These are phyloP conservation scores for Oxytropis ochrocephala DNA, from an alignment of 306 rosid species.

Conservation along the genomic window DNA sequence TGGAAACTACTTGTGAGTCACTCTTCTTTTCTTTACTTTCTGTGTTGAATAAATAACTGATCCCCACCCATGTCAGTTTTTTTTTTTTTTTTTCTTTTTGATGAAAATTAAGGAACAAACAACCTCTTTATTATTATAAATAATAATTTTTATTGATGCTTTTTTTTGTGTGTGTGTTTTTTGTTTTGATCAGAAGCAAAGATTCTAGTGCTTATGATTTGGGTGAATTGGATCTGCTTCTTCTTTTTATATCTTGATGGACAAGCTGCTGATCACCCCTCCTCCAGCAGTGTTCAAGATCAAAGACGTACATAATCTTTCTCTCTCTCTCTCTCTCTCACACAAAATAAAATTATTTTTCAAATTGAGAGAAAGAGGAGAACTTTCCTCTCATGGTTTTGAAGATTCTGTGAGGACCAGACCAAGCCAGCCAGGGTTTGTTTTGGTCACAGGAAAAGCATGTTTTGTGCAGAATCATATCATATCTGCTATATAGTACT, in stretches of 20 bases:
- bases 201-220: conserved; percentile 77
- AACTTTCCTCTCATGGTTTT: conserved; percentile 16
- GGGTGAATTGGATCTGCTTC: conserved; percentile 90
- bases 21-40: background rate
- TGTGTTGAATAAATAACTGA: background rate
- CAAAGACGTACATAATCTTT: conserved; percentile 51
- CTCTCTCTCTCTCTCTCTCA: conserved; percentile 8
- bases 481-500: conserved; percentile 40
- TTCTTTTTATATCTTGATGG: conserved; percentile 85
- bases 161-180: too few relatives aligned
- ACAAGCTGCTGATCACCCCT: conserved; percentile 44
- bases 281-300: conserved; percentile 36
- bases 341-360: too few relatives aligned
- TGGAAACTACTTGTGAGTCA: conserved; percentile 63
- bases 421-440: background rate
- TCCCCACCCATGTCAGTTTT: too few relatives aligned
- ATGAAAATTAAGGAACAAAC: too few relatives aligned
- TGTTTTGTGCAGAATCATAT: conserved; percentile 38
- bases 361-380: conserved; percentile 13
- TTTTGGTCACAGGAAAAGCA: conserved; percentile 49
- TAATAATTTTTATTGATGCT: too few relatives aligned
- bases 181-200: conserved; percentile 41
- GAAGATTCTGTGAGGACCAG: conserved; percentile 28
- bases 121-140: too few relatives aligned
- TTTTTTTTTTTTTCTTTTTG: background rate